These are phyloP conservation scores for Pyricularia pennisetigena DNA, from an alignment of 2,329 filamentous ascomycete genomes.

Conservation along the genomic window DNA sequence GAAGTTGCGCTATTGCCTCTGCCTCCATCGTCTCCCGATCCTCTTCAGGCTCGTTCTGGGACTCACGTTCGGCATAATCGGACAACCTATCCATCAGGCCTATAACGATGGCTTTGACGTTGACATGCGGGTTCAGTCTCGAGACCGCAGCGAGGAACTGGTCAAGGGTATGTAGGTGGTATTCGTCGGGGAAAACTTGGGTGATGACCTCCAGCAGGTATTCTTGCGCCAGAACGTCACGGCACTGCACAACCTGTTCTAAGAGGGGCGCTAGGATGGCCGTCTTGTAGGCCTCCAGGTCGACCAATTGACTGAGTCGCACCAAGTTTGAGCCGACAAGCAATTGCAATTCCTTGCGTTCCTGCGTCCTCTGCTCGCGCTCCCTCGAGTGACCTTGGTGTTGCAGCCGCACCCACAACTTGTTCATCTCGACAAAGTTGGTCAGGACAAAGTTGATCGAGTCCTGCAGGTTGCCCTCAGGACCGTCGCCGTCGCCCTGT, in stretches of 20 bases:
- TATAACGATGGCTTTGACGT: constrained; percentile 96
- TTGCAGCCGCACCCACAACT: constrained; percentile 94
- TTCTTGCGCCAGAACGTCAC: constrained; percentile 93
- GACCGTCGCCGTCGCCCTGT: constrained; percentile 72
- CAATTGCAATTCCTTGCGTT: constrained; percentile 89
- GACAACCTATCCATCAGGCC: constrained; percentile 95
- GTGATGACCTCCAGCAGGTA: constrained; percentile 97
- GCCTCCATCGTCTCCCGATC: constrained; percentile 72
- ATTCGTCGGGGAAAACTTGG: constrained; percentile 97
- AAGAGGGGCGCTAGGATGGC: constrained; percentile 80
- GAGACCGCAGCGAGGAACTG: constrained; percentile 91
- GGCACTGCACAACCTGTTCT: constrained; percentile 95
- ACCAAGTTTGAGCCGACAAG: constrained; percentile 96
- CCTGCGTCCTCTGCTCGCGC: constrained; percentile 84
- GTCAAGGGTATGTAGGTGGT: constrained; percentile 92
- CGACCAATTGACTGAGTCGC: constrained; percentile 87
- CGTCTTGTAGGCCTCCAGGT: constrained; percentile 87
- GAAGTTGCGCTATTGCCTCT: constrained; percentile 66
- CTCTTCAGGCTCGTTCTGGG: constrained; percentile 58
- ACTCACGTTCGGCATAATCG: constrained; percentile 85
- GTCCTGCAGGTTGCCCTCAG: constrained; percentile 91
- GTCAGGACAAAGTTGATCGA: constrained; percentile 97
- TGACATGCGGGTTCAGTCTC: constrained; percentile 88
- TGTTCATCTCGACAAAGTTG: constrained; percentile 99
- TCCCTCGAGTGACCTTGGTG: constrained; percentile 96